Evolutionary conservation across 257 asterid species (phyloP), one percentile per base, ranked within the genome.

Genomic region (Avicennia marina): DNA sequence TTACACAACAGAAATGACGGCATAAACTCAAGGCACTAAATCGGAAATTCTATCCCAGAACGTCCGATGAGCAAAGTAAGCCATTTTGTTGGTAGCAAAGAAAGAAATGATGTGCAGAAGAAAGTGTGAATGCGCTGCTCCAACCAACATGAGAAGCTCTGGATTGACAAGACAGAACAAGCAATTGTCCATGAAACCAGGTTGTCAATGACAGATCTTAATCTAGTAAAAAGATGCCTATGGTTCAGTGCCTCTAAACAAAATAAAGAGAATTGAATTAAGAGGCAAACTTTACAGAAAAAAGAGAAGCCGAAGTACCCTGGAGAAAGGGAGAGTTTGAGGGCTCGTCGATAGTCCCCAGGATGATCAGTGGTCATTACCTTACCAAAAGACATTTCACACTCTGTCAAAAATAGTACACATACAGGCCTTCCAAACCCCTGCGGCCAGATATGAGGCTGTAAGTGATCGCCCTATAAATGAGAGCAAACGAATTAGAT

Each of bases 381-480:
- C 80, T 74, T 87, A 45, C 96, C 95, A 29, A 84, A 86, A 39
- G 87, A 64, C 86, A 90, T 75, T 29, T 87, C 96, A 67, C 95
- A 86, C 54, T 73, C 94, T 4, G 94, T 90, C 83, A 90, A 62
- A 74, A 81, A 78, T 51, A 90, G 73, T 15, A 82, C 76, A 72
- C 83, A 77, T 6, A 90, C 65, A 11, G 97, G 97, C 73, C 90
- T 74, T 70, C 86, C 95, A 69, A 70, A 78, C 89, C 81, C 80
- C 41, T 78, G 78, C 31, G 97, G 89, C 94, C 90, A 86, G 51
- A 72, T 66, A 66, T 82, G 72, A 69, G 97, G 97, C 68, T 78
- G 88, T n/a, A 90, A 84, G 75, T 84, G 81, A 63, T 90, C 97
- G 51, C 87, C 94, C 97, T 90, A 72, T 63, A 65, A 54, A 52